Percentiles rank a stretch among this genome's conserved stretches.
Conservation (phyloP, 495 filamentous ascomycete species). For the Daldinia vernicosa region DNA sequence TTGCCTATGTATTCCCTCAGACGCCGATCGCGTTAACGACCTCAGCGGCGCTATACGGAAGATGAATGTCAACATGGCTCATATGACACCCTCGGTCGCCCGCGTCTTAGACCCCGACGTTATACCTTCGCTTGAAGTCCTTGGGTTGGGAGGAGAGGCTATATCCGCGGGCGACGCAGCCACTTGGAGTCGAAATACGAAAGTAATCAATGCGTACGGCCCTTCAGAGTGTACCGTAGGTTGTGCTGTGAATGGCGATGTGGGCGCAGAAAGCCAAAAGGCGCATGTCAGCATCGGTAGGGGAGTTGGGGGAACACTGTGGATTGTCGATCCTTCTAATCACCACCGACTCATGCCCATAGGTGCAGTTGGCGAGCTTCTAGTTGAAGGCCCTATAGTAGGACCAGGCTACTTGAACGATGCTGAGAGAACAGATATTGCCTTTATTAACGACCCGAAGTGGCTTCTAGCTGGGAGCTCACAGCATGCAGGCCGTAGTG, state of each 20-base stretch:
- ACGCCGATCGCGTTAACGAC: constrained; percentile 58
- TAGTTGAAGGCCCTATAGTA: constrained; percentile 68
- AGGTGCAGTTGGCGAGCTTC: constrained; percentile 67
- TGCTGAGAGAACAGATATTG: constrained; percentile 52
- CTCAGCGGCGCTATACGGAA: constrained; percentile 51
- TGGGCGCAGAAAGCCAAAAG: constrained; percentile 44
- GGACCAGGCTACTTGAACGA: constrained; percentile 60
- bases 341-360: constrained; percentile 63
- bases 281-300: constrained; percentile 52
- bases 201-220: constrained; percentile 66
- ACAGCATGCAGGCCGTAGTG: constrained; percentile 50
- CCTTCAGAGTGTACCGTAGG: constrained; percentile 64
- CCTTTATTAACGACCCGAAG: constrained; percentile 60
- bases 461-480: constrained; percentile 59
- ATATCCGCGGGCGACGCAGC: constrained; percentile 50
- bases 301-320: constrained; percentile 56
- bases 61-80: constrained; percentile 53
- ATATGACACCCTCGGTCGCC: constrained; percentile 65
- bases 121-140: constrained; percentile 50
- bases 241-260: constrained; percentile 53
- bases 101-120: constrained; percentile 56
- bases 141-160: constrained; percentile 55
- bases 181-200: constrained; percentile 50
- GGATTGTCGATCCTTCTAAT: constrained; percentile 67
- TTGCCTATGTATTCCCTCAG: constrained; percentile 69